These are phyloP conservation scores for Diatrype stigma DNA, from an alignment of 2,329 filamentous ascomycete species.

Conservation along the genomic window DNA sequence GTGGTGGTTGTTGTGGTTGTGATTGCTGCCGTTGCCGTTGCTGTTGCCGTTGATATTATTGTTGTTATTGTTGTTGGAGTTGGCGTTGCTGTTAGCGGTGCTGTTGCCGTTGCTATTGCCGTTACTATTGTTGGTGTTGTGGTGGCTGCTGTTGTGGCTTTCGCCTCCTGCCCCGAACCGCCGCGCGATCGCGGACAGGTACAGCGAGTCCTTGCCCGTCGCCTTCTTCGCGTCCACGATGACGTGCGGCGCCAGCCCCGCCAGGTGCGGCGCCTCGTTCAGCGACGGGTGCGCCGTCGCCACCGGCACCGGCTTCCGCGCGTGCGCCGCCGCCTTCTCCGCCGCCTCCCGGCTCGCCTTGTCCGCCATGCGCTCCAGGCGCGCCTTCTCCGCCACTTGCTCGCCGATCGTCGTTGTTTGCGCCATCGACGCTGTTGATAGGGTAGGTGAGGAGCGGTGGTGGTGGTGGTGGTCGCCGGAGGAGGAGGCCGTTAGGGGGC, in stretches of 20 bases:
- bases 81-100: too few species aligned
- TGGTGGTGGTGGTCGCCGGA: slow-evolving; percentile 6
- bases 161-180: slow-evolving; percentile 33
- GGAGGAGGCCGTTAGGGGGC: slow-evolving; percentile 21
- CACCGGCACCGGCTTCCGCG: slow-evolving; percentile 44
- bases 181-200: slow-evolving; percentile 55
- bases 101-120: slow-evolving; percentile 9
- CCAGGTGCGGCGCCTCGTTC: slow-evolving; percentile 55
- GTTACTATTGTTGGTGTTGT: not conserved
- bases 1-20: not conserved
- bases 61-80: too few species aligned
- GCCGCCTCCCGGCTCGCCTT: slow-evolving; percentile 52
- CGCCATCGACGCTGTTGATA: too few species aligned
- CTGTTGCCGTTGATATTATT: too few species aligned
- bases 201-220: slow-evolving; percentile 72
- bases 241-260: slow-evolving; percentile 57
- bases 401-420: slow-evolving; percentile 45
- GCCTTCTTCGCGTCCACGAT: slow-evolving; percentile 77
- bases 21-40: too few species aligned
- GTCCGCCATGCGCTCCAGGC: slow-evolving; percentile 53
- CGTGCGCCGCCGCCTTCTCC: slow-evolving; percentile 52
- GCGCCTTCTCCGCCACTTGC: slow-evolving; percentile 57
- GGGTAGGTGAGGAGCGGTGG: too few species aligned
- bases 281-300: slow-evolving; percentile 51
- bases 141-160: not conserved